These are phyloP conservation scores for Scedosporium minutisporum DNA, from an alignment of 2,329 filamentous ascomycete genomes.

Conservation along the genomic window DNA sequence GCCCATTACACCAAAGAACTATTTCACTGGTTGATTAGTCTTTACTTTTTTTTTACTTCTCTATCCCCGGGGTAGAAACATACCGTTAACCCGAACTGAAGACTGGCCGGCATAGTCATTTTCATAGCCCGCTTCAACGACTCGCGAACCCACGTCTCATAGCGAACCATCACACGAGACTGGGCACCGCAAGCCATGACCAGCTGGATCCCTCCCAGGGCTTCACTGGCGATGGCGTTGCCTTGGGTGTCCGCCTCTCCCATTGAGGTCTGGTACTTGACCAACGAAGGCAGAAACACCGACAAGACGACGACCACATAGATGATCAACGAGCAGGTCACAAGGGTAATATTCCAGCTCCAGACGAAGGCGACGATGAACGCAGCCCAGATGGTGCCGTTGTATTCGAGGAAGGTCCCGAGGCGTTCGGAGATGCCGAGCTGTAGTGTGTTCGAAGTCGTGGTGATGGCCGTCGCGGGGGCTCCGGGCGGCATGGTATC, in stretches of 20 bases:
- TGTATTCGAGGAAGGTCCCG: conserved; percentile 47
- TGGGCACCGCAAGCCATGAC: conserved; percentile 55
- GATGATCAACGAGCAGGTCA: conserved; percentile 45
- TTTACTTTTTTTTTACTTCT: not conserved
- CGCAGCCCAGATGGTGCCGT: conserved; percentile 41
- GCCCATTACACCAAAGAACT: conserved; percentile 44
- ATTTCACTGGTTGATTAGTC: not conserved
- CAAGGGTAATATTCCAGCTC: conserved; percentile 50
- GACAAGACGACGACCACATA: conserved; percentile 42
- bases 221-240: conserved; percentile 50
- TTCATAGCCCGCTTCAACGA: conserved; percentile 38
- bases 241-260: conserved; percentile 46
- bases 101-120: conserved; percentile 38
- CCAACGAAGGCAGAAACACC: conserved; percentile 42
- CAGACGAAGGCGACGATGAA: conserved; percentile 46
- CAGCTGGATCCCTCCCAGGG: conserved; percentile 50
- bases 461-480: conserved; percentile 53
- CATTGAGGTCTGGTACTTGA: conserved; percentile 40
- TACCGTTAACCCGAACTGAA: conserved; percentile 44
- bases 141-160: conserved; percentile 43
- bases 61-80: not conserved
- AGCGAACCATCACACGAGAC: conserved; percentile 40
- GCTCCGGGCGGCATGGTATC: conserved; percentile 56
- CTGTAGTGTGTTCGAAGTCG: conserved; percentile 53
- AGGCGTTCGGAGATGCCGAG: conserved; percentile 56